phyloP scores from a whole-genome alignment of 2,329 filamentous ascomycete genomes.

The Stachybotrys elegans region DNA sequence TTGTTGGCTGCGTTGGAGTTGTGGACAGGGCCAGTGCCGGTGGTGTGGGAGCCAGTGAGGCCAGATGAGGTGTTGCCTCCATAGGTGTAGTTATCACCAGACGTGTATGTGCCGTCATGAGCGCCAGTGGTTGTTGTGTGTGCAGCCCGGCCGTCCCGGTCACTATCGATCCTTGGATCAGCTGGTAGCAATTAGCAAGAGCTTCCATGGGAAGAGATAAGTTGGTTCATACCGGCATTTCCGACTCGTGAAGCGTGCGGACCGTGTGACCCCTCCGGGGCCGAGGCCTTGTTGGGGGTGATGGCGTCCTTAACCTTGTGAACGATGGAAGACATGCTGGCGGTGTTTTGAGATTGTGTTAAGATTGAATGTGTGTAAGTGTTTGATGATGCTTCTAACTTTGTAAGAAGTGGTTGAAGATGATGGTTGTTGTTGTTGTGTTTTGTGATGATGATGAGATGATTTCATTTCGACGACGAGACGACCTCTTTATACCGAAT shows the following conservation, averaged over 20 bases:
- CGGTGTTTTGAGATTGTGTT: not conserved
- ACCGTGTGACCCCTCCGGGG: constrained; percentile 15
- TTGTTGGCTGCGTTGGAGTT: constrained; percentile 39
- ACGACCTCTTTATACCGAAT: not conserved
- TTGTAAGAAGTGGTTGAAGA: not conserved
- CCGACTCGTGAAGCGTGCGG: constrained; percentile 16
- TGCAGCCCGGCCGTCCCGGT: constrained; percentile 34
- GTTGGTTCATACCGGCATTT: no score
- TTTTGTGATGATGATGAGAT: not conserved
- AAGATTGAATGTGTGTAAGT: not conserved
- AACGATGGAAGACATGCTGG: constrained; percentile 51
- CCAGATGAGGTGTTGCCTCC: constrained; percentile 8
- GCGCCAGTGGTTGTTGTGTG: constrained; percentile 15
- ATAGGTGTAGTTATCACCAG: constrained; percentile 36
- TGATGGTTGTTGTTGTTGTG: constrained; percentile 1
- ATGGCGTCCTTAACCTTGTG: constrained; percentile 57
- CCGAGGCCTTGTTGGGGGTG: constrained; percentile 28
- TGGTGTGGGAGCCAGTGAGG: constrained; percentile 7
- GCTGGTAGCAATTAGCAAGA: no score
- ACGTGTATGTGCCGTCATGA: constrained; percentile 24
- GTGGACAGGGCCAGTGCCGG: constrained; percentile 36
- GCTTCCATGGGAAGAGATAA: no score
- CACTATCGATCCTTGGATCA: constrained; percentile 48
- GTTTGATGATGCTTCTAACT: no score
- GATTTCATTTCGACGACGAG: not conserved